Evolutionary conservation across 108 stramenopile species (phyloP), one percentile per base, ranked within the genome.

Genomic region (Nitzschia putrida): DNA sequence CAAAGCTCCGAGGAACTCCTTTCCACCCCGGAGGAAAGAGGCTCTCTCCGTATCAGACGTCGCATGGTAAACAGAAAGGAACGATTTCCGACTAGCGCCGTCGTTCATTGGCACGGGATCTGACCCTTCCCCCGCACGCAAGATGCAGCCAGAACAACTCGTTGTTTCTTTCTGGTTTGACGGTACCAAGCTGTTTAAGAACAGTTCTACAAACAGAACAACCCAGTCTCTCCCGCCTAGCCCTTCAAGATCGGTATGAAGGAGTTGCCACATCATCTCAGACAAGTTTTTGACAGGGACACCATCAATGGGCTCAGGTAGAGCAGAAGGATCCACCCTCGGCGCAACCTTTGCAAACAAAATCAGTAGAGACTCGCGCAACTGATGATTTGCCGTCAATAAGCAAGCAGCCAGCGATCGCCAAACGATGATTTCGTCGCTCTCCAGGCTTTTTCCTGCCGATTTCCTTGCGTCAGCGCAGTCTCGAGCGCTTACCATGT

Each of bases 231-330:
- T 73, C 18, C 80, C 80, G 9, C 87, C 87, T 10, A 90, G 49
- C 13, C 80, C 85, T 64, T 92, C 87, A 44, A 83, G 78, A 78
- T 92, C 88, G 49, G 72, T 77, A 49, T 82, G 74, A 23, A 91
- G 66, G 14, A 92, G 73, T 44, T 80, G 79, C 54, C 75, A 77
- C 11, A 94, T 75, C 18, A 83, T 63, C 25, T 86, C 80, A 16
- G 58, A n/a, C n/a, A 60, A 65, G 9, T n/a, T 50, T 66, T 45
- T 34, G 24, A 22, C 25, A 24, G 64, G 56, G n/a, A 40, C 59
- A 16, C 47, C 26, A 49, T 39, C 51, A 53, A 12, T 9, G 7
- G 58, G 55, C n/a, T 47, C 23, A 14, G 2, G 43, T 14, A 2
- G 21, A 0, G 16, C 43, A 13, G 58, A 22, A 18, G 8, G 54